Evolutionary conservation across 2,329 filamentous ascomycete species (phyloP).

Genomic region (Fusarium miscanthi): DNA sequence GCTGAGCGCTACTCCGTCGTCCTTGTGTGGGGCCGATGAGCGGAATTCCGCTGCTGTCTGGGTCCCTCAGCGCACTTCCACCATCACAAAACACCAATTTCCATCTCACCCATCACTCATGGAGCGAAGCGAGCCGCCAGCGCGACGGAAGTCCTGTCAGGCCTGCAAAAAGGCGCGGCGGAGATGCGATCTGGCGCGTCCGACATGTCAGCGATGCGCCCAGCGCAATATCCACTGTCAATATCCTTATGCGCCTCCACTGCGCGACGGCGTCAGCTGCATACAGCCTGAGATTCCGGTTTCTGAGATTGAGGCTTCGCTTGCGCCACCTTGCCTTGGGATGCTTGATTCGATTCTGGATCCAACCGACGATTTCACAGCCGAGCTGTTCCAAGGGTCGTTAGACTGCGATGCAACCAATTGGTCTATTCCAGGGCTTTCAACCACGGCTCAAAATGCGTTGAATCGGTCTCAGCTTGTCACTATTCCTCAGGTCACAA

Average conservation of each 20-base stretch:
- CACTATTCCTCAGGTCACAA: background rate
- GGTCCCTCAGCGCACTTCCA: background rate
- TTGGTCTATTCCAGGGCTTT: accelerated
- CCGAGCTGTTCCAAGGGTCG: background rate
- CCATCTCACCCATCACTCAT: background rate
- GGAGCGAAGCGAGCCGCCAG: background rate
- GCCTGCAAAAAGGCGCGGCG: background rate
- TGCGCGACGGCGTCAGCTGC: accelerated
- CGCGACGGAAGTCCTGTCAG: constrained; percentile 3
- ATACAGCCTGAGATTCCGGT: accelerated
- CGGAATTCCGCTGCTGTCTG: constrained; percentile 1
- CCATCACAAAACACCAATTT: background rate
- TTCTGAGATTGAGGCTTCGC: accelerated
- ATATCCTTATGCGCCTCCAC: background rate
- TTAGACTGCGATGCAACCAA: background rate
- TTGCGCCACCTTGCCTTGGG: background rate
- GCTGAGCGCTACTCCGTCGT: background rate
- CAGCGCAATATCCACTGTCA: constrained; percentile 1
- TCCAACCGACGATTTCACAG: background rate
- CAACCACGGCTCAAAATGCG: background rate
- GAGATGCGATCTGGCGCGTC: background rate
- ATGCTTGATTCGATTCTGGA: background rate
- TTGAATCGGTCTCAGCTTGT: background rate
- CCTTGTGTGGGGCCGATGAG: background rate
- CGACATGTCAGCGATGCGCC: background rate